A percentile compares a stretch with the other conserved stretches of the same genome.
phyloP scores from a whole-genome alignment of 192 early-diverging fungal species.

The Phycomyces nitens region DNA sequence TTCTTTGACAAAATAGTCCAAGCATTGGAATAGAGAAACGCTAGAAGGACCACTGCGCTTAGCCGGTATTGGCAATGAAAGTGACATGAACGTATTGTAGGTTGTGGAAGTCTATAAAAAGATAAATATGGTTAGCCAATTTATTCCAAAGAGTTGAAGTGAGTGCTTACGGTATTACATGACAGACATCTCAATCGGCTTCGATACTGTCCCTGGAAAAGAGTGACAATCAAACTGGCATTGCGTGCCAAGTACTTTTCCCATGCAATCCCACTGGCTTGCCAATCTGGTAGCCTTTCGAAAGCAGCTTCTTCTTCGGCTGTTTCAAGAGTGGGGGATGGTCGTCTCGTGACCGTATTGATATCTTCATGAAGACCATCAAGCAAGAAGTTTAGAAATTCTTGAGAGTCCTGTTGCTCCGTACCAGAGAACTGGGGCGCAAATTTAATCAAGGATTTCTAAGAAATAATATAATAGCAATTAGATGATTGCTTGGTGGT shows the following conservation, averaged over 20 bases:
- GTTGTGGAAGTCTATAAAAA: slow-evolving; percentile 64
- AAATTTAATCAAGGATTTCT: slow-evolving; percentile 65
- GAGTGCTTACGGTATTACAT: slow-evolving; percentile 45
- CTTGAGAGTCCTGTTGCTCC: slow-evolving; percentile 97
- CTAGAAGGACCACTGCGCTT: slow-evolving; percentile 41
- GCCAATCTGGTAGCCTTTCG: slow-evolving; percentile 62
- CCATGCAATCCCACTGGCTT: slow-evolving; percentile 69
- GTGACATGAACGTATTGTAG: slow-evolving; percentile 88
- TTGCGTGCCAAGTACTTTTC: slow-evolving; percentile 68
- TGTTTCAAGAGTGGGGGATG: slow-evolving; percentile 35
- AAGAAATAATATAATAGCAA: neutral
- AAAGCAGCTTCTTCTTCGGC: slow-evolving; percentile 54
- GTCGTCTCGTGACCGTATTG: slow-evolving; percentile 56
- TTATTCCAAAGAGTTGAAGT: too few species aligned
- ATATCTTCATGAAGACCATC: slow-evolving; percentile 92
- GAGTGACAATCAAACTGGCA: slow-evolving; percentile 77
- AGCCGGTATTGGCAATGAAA: slow-evolving; percentile 84
- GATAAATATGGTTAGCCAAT: too few species aligned
- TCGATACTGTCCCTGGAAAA: slow-evolving; percentile 86
- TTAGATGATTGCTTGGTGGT: too few species aligned
- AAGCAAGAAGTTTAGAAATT: slow-evolving; percentile 87
- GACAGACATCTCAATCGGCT: slow-evolving; percentile 65
- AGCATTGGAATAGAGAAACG: slow-evolving; percentile 76
- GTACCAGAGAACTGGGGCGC: slow-evolving; percentile 81
- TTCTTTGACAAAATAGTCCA: slow-evolving; percentile 78